Base-by-base conservation (phyloP, 305 asterid species). In the Fraxinus latifolia region DNA sequence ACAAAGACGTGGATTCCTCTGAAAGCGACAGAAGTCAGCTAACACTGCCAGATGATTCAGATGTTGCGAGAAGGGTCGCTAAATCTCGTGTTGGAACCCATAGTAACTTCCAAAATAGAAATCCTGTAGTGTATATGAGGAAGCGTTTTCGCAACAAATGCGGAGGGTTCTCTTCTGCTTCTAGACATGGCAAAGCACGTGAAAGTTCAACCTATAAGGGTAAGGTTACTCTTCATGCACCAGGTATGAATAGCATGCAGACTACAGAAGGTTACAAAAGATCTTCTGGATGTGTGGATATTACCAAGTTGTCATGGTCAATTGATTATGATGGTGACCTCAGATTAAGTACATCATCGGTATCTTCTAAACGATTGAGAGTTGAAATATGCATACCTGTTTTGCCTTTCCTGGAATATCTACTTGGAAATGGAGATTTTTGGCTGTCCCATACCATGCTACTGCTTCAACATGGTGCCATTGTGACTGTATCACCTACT, bases 401-500 rank as follows among this genome's bases (percentile, higher is more conserved):
- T 42, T 84, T 90, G 76, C 89, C 89, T 36, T 81, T 83, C 78
- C 85, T 81, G 72, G 76, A 71, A 76, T 83, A 68, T 81, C 80
- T 80, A n/a, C 80, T 73, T 82, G 91, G 84, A 78, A 80, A 82
- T 21, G 88, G 82, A 60, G 79, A 77, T 79, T 79, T 82, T 72
- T 79, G 87, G 91, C 83, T 92, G 83, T 87, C 90, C 81, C 90
- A 85, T 82, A 82, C 87, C 81, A 80, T 87, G 79, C 82, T 88
- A 81, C 87, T 90, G 87, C 92, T 88, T 85, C 93, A 89, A 67
- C 89, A 88, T 85, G 98, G 98, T 80, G 82, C 84, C 31, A 73
- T 96, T 77, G 84, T 90, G 84, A 85, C 91, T 79, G 86, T 87
- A 71, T 92, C 98, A 90, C 97, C 97, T 60, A 87, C 89, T 77